Percentiles rank a stretch among this genome's conserved stretches.
These are phyloP conservation scores for Sclerotinia minor DNA, from an alignment of 2,329 filamentous ascomycete species.

Conservation along the genomic window DNA sequence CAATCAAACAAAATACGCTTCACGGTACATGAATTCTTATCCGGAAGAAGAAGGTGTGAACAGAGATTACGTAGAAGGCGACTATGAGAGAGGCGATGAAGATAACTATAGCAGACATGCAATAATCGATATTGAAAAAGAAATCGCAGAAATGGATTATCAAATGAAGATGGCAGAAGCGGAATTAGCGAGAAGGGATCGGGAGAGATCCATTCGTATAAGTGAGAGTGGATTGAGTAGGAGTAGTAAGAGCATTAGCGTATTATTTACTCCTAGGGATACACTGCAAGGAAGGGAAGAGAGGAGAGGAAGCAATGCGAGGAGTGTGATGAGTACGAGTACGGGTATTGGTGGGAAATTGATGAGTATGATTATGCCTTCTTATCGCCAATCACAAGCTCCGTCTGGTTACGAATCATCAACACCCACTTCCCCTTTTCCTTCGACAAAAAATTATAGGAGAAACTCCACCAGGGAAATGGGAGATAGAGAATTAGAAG, in stretches of 20 bases:
- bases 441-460: neutral
- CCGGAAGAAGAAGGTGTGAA: neutral
- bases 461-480: neutral
- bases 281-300: neutral
- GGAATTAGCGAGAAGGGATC: neutral
- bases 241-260: conserved; percentile 21
- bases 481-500: neutral
- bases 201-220: neutral
- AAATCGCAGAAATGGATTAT: conserved; percentile 17
- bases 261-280: neutral
- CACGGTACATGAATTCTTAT: neutral
- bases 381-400: neutral
- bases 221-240: conserved; percentile 17
- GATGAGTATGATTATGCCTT: conserved; percentile 8
- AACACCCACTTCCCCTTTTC: too few species aligned
- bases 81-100: neutral
- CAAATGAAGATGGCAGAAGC: conserved; percentile 5
- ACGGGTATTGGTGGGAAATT: conserved; percentile 3
- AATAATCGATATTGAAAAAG: conserved; percentile 14
- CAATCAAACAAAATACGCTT: neutral
- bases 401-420: neutral
- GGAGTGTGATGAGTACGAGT: neutral
- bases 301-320: neutral
- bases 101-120: neutral
- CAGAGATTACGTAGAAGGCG: neutral